Percentiles rank a stretch among this genome's conserved stretches.
Evolutionary conservation across 306 rosid species (phyloP).

Genomic region (Trifolium pratense): DNA sequence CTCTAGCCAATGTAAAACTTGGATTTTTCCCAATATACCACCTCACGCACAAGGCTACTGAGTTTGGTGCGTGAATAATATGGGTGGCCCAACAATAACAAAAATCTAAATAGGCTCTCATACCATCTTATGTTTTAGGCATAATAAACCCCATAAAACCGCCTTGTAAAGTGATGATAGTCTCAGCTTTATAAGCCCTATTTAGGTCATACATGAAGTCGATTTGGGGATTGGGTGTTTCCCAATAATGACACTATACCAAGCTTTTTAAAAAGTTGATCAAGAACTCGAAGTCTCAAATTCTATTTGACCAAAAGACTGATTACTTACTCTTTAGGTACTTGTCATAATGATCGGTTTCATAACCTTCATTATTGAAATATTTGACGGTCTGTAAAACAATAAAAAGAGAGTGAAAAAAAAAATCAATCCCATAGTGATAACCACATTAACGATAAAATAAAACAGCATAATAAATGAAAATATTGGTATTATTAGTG

Average conservation of each 20-base stretch:
- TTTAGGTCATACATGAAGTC: not conserved
- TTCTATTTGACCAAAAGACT: constrained; percentile 26
- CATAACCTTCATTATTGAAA: constrained; percentile 88
- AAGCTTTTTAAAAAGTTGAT: constrained; percentile 21
- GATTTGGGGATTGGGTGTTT: not conserved
- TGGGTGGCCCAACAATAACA: not conserved
- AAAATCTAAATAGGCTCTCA: constrained; percentile 8
- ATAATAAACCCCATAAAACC: not conserved
- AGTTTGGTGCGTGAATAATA: not conserved
- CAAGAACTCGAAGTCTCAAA: constrained; percentile 1
- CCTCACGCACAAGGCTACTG: not conserved
- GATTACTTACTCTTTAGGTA: constrained; percentile 82
- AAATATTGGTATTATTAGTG: constrained; percentile 1
- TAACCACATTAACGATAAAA: constrained; percentile 17
- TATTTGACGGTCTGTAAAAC: constrained; percentile 85
- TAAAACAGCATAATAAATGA: constrained; percentile 22
- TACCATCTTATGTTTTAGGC: not conserved
- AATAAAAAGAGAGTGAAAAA: constrained; percentile 9
- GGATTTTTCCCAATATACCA: not conserved
- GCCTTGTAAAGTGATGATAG: not conserved
- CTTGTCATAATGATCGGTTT: constrained; percentile 74
- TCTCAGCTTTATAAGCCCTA: not conserved
- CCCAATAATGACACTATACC: not conserved
- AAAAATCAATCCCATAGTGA: constrained; percentile 18
- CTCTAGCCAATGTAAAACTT: constrained; percentile 2